These are phyloP conservation scores for Ochromonas danica DNA, from an alignment of 108 stramenopile genomes.

Conservation along the genomic window DNA sequence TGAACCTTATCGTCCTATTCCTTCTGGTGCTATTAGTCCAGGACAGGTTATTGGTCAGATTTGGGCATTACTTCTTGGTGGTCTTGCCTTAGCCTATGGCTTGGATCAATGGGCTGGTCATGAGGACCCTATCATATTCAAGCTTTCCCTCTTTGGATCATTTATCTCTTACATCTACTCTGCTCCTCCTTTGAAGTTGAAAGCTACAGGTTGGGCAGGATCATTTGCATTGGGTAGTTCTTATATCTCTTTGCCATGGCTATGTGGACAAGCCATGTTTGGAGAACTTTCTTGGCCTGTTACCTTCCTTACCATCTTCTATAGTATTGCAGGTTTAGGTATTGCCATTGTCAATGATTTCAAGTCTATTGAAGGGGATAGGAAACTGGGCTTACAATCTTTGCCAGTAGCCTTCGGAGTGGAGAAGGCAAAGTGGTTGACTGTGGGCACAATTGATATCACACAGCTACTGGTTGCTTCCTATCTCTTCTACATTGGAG, in stretches of 20 bases:
- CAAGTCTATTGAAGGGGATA: slow-evolving; percentile 76
- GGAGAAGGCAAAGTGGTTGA: slow-evolving; percentile 85
- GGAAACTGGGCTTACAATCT: slow-evolving; percentile 74
- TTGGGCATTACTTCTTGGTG: slow-evolving; percentile 81
- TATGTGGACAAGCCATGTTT: slow-evolving; percentile 95
- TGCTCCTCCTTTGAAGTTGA: slow-evolving; percentile 88
- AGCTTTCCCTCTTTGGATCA: slow-evolving; percentile 77
- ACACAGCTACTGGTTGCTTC: slow-evolving; percentile 85
- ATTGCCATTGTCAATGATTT: slow-evolving; percentile 96
- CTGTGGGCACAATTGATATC: slow-evolving; percentile 77
- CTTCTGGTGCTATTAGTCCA: slow-evolving; percentile 58
- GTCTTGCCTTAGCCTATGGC: slow-evolving; percentile 79
- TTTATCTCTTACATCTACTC: slow-evolving; percentile 95
- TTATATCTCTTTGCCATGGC: slow-evolving; percentile 95
- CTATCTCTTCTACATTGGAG: slow-evolving; percentile 74
- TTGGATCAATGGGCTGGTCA: slow-evolving; percentile 87
- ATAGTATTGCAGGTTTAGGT: slow-evolving; percentile 87
- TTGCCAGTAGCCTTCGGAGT: slow-evolving; percentile 94
- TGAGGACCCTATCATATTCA: slow-evolving; percentile 74
- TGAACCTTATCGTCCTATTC: slow-evolving; percentile 92
- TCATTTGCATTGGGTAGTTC: slow-evolving; percentile 89
- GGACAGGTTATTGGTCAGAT: slow-evolving; percentile 82
- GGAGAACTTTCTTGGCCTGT: slow-evolving; percentile 55
- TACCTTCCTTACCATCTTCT: slow-evolving; percentile 60
- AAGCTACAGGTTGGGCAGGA: slow-evolving; percentile 92